Evolutionary conservation across 371 early-diverging fungal genomes (phyloP), one percentile per base, ranked within the genome.

Genomic region (Blakeslea trispora): DNA sequence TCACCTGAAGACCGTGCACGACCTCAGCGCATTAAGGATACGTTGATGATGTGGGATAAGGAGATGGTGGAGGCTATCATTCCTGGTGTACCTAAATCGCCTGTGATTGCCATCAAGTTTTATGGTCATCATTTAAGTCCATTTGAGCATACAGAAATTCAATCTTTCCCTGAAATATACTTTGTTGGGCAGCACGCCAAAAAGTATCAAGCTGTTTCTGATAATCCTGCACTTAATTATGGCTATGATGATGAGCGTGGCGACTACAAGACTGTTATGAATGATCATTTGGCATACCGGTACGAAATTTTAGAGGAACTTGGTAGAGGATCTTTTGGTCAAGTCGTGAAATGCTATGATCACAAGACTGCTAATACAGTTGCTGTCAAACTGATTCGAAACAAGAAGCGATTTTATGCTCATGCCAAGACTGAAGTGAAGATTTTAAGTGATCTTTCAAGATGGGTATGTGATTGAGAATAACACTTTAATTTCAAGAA

Each of bases 261-360:
- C 5, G 98, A 97, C 61, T 95, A 95, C 57, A 77, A 88, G 45
- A 83, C 94, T 17, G 84, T 88, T 21, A 74, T 79, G 46, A 87
- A 90, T 60, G 98, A 97, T 72, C 98, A 97, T 68, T 63, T 97
- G 37, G 81, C 79, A 45, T 97, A 93, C 66, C 86, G 98, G 1
- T 98, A 95, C 69, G 96, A 96, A 65, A 81, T 98, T 21, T 41
- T 95, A 37, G 90, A 89, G 14, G 73, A 90, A 35, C 72, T 99
- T 3, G 99, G 99, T 37, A 91, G 93, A 70, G 99, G 99, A 1
- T 95, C 96, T 3, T 99, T 98, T 80, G 99, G 99, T 10, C 97
- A 98, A 66, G 99, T 99, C 0, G 84, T 95, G 45, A 91, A 93
- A 59, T 95, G 95, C 53, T 84, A 83, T 32, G 96, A 97, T 71